Evolutionary conservation across 768 basidiomycete species (phyloP).

Genomic region (Aureoboletus auriporus): DNA sequence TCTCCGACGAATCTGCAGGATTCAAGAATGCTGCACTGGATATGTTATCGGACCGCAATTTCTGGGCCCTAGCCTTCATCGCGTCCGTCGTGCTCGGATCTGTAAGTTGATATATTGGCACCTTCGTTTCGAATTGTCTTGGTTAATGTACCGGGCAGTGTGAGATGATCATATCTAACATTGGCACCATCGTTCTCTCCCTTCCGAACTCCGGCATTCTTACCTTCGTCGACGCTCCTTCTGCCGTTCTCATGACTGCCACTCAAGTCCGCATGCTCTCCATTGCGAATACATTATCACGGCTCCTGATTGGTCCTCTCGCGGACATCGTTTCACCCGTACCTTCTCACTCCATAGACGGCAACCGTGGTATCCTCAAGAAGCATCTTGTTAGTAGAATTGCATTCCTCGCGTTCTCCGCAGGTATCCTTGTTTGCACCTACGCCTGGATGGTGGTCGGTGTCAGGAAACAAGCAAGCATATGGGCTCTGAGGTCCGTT

Average conservation of each 20-base stretch:
- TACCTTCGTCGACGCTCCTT: slow-evolving; percentile 12
- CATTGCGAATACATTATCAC: slow-evolving; percentile 65
- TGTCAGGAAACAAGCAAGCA: slow-evolving; percentile 42
- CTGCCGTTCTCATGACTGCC: slow-evolving; percentile 40
- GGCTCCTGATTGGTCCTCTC: slow-evolving; percentile 62
- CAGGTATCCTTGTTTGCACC: slow-evolving; percentile 45
- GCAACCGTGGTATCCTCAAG: slow-evolving; percentile 31
- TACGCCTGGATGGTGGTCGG: slow-evolving; percentile 54
- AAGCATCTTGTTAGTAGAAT: slow-evolving; percentile 60
- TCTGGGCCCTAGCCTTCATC: slow-evolving; percentile 60
- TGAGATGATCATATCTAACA: slow-evolving; percentile 82
- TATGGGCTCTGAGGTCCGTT: slow-evolving; percentile 72
- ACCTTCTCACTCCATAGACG: slow-evolving; percentile 34
- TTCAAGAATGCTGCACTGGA: slow-evolving; percentile 31
- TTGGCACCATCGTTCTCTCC: slow-evolving; percentile 71
- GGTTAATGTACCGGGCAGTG: slow-evolving; percentile 36
- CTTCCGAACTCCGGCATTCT: slow-evolving; percentile 36
- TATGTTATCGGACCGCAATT: slow-evolving; percentile 51
- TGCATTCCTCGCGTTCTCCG: slow-evolving; percentile 51
- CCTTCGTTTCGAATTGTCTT: neutral
- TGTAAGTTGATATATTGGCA: slow-evolving; percentile 41
- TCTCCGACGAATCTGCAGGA: slow-evolving; percentile 18
- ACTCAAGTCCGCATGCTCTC: slow-evolving; percentile 71
- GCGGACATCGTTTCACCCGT: slow-evolving; percentile 73
- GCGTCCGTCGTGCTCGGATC: slow-evolving; percentile 58